phyloP scores from a whole-genome alignment of 2,329 filamentous ascomycete genomes.

The Phaeosphaeria sp. region DNA sequence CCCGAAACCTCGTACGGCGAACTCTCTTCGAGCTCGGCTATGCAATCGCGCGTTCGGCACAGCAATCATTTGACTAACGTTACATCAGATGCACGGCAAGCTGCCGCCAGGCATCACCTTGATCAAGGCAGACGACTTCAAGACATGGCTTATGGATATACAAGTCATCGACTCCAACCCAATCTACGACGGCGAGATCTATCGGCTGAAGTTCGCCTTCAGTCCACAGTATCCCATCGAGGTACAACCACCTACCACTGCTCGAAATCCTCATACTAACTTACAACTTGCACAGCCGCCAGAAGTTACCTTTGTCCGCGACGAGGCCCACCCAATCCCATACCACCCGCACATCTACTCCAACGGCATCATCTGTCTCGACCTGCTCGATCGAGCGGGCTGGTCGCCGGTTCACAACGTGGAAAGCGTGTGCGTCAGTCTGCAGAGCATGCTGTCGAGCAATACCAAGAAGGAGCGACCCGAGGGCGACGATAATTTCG shows the following conservation, averaged over 20 bases:
- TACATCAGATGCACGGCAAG: slow-evolving; percentile 60
- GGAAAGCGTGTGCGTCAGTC: slow-evolving; percentile 94
- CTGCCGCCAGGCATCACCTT: slow-evolving; percentile 75
- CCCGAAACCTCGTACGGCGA: neutral
- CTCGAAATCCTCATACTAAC: slow-evolving; percentile 1
- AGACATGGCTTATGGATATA: slow-evolving; percentile 94
- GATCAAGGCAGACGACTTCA: slow-evolving; percentile 79
- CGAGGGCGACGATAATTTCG: slow-evolving; percentile 88
- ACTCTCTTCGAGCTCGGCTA: neutral
- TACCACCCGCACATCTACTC: slow-evolving; percentile 98
- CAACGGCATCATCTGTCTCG: slow-evolving; percentile 98
- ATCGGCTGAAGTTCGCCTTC: slow-evolving; percentile 88
- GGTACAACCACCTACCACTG: slow-evolving; percentile 15
- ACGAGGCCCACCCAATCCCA: slow-evolving; percentile 70
- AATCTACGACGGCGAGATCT: slow-evolving; percentile 79
- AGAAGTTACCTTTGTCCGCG: slow-evolving; percentile 85
- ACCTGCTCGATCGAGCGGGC: slow-evolving; percentile 83
- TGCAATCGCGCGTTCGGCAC: neutral
- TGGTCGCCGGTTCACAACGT: slow-evolving; percentile 98
- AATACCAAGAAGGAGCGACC: slow-evolving; percentile 92
- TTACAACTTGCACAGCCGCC: slow-evolving; percentile 69
- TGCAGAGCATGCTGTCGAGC: slow-evolving; percentile 97
- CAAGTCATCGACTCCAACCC: slow-evolving; percentile 89
- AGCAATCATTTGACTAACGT: slow-evolving; percentile 1
- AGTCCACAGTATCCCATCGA: slow-evolving; percentile 85